Evolutionary conservation across 805 yeast species (phyloP).

Genomic region (Wickerhamiella domercqiae): DNA sequence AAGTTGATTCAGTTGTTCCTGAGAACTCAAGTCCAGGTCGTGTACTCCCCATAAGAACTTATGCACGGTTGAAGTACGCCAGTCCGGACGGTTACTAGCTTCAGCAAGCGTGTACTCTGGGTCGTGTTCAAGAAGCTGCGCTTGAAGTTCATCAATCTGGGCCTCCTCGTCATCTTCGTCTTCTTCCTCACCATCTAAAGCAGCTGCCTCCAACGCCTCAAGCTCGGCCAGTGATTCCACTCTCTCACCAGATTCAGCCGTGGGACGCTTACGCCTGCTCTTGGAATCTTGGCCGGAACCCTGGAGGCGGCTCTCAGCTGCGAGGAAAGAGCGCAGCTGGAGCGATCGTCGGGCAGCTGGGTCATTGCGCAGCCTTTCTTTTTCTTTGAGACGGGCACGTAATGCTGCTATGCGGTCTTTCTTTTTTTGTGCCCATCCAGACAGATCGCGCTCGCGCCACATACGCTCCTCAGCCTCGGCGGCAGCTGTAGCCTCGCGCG

Average conservation of each 20-base stretch:
- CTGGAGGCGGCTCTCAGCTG: not conserved
- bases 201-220: conserved; percentile 32
- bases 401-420: conserved; percentile 43
- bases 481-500: conserved; percentile 42
- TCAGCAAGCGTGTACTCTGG: conserved; percentile 78
- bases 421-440: conserved; percentile 66
- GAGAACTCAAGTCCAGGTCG: conserved; percentile 64
- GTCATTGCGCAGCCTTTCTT: conserved; percentile 56
- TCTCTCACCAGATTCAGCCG: conserved; percentile 1
- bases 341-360: conserved; percentile 76
- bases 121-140: conserved; percentile 63
- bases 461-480: conserved; percentile 50
- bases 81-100: conserved; percentile 65
- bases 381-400: conserved; percentile 49
- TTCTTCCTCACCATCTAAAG: conserved; percentile 45
- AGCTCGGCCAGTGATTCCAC: conserved; percentile 77
- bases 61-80: conserved; percentile 69
- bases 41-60: conserved; percentile 82
- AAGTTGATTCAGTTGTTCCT: conserved; percentile 78
- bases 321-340: conserved; percentile 44
- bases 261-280: not conserved
- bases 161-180: conserved; percentile 52
- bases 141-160: conserved; percentile 37
- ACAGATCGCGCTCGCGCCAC: conserved; percentile 62
- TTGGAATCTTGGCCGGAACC: not conserved